phyloP scores from a whole-genome alignment of 805 yeast species.

The Priceomyces medius region DNA sequence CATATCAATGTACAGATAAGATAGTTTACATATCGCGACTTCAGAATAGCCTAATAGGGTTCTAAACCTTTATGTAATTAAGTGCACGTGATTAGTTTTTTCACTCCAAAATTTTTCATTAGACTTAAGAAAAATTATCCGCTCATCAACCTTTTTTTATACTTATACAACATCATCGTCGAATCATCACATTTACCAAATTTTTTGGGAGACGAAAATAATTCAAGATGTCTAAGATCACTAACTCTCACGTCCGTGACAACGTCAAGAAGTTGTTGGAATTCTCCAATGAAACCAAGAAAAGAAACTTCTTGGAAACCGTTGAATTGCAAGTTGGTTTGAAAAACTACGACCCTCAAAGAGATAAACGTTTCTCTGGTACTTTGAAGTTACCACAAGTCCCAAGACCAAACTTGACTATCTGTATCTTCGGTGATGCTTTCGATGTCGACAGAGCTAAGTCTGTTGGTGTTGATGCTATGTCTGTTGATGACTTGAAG shows the following conservation, averaged over 20 bases:
- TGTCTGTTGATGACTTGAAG: conserved; percentile 99
- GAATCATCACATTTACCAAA: conserved; percentile 50
- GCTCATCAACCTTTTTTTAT: conserved; percentile 2
- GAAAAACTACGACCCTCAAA: conserved; percentile 99
- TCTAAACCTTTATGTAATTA: not conserved
- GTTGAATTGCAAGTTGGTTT: conserved; percentile 99
- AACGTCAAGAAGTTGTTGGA: conserved; percentile 90
- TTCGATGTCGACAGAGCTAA: conserved; percentile 99
- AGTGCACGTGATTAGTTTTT: conserved; percentile 2
- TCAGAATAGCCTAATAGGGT: not conserved
- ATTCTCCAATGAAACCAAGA: conserved; percentile 91
- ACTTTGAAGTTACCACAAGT: conserved; percentile 96
- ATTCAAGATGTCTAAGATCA: conserved; percentile 77
- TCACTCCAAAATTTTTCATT: conserved; percentile 4
- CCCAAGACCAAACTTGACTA: conserved; percentile 99
- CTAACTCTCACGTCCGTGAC: conserved; percentile 92
- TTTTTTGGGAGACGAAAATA: conserved; percentile 73
- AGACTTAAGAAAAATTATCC: conserved; percentile 1
- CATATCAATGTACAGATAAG: too few species aligned
- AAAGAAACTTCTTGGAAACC: conserved; percentile 99
- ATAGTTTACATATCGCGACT: not conserved
- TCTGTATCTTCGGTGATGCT: conserved; percentile 99
- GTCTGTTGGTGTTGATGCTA: conserved; percentile 98
- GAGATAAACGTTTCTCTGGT: conserved; percentile 99
- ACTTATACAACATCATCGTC: conserved; percentile 48